Conservation (phyloP, 352 stramenopile species). For the Globisporangium nagaii region DNA sequence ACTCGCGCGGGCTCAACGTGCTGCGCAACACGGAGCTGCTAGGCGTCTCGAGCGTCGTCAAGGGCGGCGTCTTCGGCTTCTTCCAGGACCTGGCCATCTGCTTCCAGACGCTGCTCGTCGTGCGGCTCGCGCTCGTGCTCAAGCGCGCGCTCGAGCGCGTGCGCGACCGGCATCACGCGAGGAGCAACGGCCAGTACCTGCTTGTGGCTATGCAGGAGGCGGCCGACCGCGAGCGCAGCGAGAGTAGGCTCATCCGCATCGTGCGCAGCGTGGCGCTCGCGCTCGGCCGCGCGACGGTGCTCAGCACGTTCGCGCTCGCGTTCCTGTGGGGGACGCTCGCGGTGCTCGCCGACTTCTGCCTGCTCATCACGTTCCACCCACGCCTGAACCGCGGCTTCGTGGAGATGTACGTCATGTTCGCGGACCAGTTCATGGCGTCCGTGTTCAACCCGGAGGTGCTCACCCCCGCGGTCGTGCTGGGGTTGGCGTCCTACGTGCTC, state of each 20-base stretch:
- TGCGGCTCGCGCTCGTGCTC: not conserved
- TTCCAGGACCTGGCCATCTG: conserved; percentile 61
- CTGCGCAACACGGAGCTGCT: conserved; percentile 53
- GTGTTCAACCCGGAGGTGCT: conserved; percentile 54
- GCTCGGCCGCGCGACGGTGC: not conserved
- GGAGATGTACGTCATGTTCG: conserved; percentile 59
- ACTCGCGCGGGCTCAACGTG: conserved; percentile 56
- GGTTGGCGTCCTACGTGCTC: conserved; percentile 35
- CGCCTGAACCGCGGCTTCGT: conserved; percentile 58
- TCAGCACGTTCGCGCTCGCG: conserved; percentile 17
- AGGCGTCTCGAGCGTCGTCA: conserved; percentile 27
- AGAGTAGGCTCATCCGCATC: conserved; percentile 6
- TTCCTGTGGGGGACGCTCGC: conserved; percentile 44
- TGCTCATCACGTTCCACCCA: conserved; percentile 62
- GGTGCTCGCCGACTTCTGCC: conserved; percentile 58
- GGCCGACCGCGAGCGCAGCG: not conserved
- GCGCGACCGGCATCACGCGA: conserved; percentile 2
- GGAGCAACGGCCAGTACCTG: conserved; percentile 34
- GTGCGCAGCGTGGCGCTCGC: not conserved
- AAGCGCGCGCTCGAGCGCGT: conserved; percentile 13
- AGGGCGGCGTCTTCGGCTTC: conserved; percentile 38
- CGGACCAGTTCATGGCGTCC: conserved; percentile 48
- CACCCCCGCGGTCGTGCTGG: conserved; percentile 35
- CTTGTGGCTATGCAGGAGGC: conserved; percentile 12
- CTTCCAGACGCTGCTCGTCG: conserved; percentile 26